A percentile compares a stretch with the other conserved stretches of the same genome.
Conservation (phyloP, 257 asterid species). For the Henckelia pumila region DNA sequence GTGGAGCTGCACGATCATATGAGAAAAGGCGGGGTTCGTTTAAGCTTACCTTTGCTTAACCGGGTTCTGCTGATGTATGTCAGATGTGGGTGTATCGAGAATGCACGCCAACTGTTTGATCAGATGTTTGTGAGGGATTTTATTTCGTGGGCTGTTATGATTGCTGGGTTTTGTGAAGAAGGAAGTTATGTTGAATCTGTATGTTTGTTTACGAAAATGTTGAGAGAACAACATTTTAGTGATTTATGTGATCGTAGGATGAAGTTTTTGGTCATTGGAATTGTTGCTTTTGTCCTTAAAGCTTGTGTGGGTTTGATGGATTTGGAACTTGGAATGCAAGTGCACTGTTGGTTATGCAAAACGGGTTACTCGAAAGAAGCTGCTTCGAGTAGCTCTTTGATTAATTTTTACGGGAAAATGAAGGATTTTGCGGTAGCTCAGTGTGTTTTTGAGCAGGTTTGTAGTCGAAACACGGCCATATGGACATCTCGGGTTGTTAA, state of each 20-base stretch:
- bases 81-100: constrained; percentile 28
- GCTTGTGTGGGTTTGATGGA: constrained; percentile 45
- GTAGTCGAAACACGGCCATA: constrained; percentile 39
- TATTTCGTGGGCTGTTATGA: constrained; percentile 56
- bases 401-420: constrained; percentile 61
- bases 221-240: constrained; percentile 25
- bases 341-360: constrained; percentile 67
- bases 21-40: constrained; percentile 33
- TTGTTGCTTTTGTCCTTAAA: constrained; percentile 55
- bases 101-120: constrained; percentile 64
- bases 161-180: constrained; percentile 55
- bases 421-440: constrained; percentile 44
- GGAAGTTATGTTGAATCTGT: constrained; percentile 38
- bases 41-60: constrained; percentile 36
- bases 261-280: constrained; percentile 44
- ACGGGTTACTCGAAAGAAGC: constrained; percentile 43
- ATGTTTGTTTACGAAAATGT: constrained; percentile 47
- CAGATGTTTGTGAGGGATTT: constrained; percentile 49
- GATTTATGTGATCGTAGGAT: constrained; percentile 27
- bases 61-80: constrained; percentile 54
- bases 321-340: constrained; percentile 60
- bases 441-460: constrained; percentile 39
- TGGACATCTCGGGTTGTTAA: constrained; percentile 68
- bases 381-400: constrained; percentile 58
- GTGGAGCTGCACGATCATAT: constrained; percentile 48